phyloP scores from a whole-genome alignment of 306 rosid genomes.

The Arachis stenosperma region DNA sequence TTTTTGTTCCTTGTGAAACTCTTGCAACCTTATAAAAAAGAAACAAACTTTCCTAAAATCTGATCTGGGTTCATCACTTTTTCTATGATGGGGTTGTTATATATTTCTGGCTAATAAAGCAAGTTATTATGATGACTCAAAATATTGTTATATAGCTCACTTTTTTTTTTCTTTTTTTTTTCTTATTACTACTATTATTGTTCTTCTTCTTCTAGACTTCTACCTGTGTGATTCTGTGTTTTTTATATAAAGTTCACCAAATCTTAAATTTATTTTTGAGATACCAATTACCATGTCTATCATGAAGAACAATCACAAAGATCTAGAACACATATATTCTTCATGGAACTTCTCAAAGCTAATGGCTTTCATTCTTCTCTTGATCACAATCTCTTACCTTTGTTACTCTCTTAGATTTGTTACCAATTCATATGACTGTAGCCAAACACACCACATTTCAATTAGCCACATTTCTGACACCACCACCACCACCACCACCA shows the following conservation, averaged over 20 bases:
- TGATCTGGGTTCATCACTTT: neutral
- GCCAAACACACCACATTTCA: conserved; percentile 24
- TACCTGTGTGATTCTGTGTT: too few species aligned
- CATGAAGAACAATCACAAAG: conserved; percentile 56
- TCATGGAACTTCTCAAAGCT: conserved; percentile 52
- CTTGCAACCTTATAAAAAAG: neutral
- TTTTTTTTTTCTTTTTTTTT: neutral
- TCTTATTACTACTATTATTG: neutral
- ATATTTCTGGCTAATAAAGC: neutral
- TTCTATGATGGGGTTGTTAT: conserved; percentile 31
- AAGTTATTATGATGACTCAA: conserved; percentile 12
- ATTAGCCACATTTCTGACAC: conserved; percentile 13
- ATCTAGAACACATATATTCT: conserved; percentile 45
- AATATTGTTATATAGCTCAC: too few species aligned
- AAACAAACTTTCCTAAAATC: conserved; percentile 39
- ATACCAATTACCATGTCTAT: conserved; percentile 13
- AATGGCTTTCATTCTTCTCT: conserved; percentile 43
- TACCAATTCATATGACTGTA: conserved; percentile 33
- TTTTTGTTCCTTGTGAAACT: neutral
- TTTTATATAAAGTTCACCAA: neutral
- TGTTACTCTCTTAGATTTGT: conserved; percentile 48
- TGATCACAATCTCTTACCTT: conserved; percentile 51
- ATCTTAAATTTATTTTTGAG: neutral
- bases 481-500: neutral
- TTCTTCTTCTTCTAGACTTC: neutral